A percentile compares a stretch with the other conserved stretches of the same genome.
Conservation (phyloP, 2,329 filamentous ascomycete genomes). For the Paradendryphiella salina region DNA sequence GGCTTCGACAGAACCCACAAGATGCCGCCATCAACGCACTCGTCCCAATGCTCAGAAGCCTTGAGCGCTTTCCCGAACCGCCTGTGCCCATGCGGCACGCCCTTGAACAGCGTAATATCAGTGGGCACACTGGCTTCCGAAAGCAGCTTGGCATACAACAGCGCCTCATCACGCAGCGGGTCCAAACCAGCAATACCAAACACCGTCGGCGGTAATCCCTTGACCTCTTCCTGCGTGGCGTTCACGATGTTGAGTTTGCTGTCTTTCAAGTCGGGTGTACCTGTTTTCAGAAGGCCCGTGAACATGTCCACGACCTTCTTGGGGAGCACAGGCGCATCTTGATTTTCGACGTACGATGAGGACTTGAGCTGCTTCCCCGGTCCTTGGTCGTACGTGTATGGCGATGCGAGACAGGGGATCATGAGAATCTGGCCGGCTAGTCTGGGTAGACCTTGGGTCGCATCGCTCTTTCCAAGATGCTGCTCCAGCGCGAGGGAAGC, state of each 20-base stretch:
- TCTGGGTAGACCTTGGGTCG: conserved; percentile 29
- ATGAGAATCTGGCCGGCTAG: conserved; percentile 55
- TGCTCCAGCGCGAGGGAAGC: conserved; percentile 52
- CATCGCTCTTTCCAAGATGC: conserved; percentile 48
- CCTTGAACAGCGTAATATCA: conserved; percentile 54
- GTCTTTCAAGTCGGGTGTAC: conserved; percentile 32
- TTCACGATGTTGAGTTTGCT: conserved; percentile 41
- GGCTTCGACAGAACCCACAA: conserved; percentile 49
- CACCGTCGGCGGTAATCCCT: conserved; percentile 51
- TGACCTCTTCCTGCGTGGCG: conserved; percentile 45
- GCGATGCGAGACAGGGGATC: conserved; percentile 46
- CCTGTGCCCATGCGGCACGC: conserved; percentile 59
- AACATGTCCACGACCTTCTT: conserved; percentile 46
- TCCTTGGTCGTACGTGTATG: conserved; percentile 44
- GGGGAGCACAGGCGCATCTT: conserved; percentile 55
- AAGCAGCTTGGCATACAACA: conserved; percentile 53
- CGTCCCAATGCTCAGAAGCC: conserved; percentile 50
- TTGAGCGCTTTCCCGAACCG: conserved; percentile 51
- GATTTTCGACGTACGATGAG: conserved; percentile 50
- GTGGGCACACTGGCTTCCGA: conserved; percentile 55
- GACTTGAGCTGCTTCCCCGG: conserved; percentile 45
- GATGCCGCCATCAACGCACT: conserved; percentile 51
- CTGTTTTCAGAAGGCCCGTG: conserved; percentile 23
- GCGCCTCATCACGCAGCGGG: conserved; percentile 55
- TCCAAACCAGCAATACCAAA: conserved; percentile 57